phyloP scores from a whole-genome alignment of 2,329 filamentous ascomycete genomes.

The Atkinsonella texensis region DNA sequence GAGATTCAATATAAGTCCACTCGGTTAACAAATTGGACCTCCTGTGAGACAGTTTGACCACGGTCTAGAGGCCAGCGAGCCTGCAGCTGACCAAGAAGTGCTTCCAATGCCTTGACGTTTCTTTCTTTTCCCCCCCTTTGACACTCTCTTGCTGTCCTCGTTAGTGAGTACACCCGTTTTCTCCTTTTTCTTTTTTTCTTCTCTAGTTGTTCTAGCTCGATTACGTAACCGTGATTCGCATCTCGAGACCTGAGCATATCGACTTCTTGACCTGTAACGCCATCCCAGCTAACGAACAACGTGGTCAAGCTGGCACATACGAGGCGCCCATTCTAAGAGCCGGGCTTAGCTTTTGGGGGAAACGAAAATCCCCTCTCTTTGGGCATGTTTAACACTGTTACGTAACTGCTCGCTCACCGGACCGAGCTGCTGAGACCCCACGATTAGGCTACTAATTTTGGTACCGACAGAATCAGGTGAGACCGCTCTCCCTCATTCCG shows the following conservation, averaged over 20 bases:
- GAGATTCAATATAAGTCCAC: slow-evolving; percentile 1
- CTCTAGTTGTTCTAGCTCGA: too few relatives aligned
- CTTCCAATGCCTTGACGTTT: neutral
- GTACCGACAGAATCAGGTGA: neutral
- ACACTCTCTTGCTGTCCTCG: too few relatives aligned
- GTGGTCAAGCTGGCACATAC: neutral
- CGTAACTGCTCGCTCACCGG: neutral
- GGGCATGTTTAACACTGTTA: neutral
- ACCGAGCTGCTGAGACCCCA: slow-evolving; percentile 1
- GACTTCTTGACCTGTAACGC: too few relatives aligned
- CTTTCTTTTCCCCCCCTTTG: neutral
- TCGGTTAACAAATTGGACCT: neutral
- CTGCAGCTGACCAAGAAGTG: neutral
- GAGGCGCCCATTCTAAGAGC: neutral
- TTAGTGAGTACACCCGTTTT: too few relatives aligned
- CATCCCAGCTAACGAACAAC: too few relatives aligned
- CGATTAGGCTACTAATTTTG: neutral
- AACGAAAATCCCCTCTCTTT: neutral
- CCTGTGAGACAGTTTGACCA: neutral
- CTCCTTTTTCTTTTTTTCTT: too few relatives aligned
- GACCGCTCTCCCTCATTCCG: neutral
- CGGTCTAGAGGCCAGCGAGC: neutral
- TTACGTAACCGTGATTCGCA: too few relatives aligned
- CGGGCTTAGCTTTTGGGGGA: neutral
- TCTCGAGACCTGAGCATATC: too few relatives aligned